Base-by-base conservation (phyloP, 179 eudicot species). In the Pouteria campechiana region DNA sequence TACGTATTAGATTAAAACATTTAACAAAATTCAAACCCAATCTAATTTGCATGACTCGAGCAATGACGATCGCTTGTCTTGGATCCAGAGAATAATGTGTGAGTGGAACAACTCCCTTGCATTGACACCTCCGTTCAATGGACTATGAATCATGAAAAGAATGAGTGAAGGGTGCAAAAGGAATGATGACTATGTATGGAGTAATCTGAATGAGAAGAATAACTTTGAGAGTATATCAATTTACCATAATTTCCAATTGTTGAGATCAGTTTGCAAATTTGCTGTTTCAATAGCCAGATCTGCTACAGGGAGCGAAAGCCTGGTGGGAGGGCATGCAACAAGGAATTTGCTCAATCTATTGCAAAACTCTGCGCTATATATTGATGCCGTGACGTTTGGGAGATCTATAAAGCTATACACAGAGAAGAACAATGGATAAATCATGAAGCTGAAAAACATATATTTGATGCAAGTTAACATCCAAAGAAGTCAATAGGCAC, bases 61-160 rank as follows among this genome's bases (percentile, higher is more conserved):
- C 41, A 85, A 41, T 41, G 45, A 63, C 32, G 81, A 75, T 55
- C 81, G 80, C 83, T 81, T 66, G 45, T 81, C 95, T 54, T 81
- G 73, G 46, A 85, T 68, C 95, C 95, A 85, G 14, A 82, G 75
- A 82, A 78, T 78, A 41, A 85, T 81, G 55, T 85, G 81, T 39
- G 58, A 48, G 29, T 78, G 77, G 64, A 49, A 85, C 61, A 85
- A 61, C 46, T 68, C 58, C 55, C 73, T 73, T 3, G 88, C 67
- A 53, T 79, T 67, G 10, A 85, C 73, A 41, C 95, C 88, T 28
- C 88, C 88, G 67, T 67, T 71, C 41, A 68, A 63, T 16, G 66
- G 61, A 39, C 95, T 81, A n/a, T n/a, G 73, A 22, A 53, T 36
- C 27, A 58, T 34, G 40, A 7, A 63, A 18, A 41, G 15, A 8